phyloP scores from a whole-genome alignment of 805 yeast species.

The Candida germanica region DNA sequence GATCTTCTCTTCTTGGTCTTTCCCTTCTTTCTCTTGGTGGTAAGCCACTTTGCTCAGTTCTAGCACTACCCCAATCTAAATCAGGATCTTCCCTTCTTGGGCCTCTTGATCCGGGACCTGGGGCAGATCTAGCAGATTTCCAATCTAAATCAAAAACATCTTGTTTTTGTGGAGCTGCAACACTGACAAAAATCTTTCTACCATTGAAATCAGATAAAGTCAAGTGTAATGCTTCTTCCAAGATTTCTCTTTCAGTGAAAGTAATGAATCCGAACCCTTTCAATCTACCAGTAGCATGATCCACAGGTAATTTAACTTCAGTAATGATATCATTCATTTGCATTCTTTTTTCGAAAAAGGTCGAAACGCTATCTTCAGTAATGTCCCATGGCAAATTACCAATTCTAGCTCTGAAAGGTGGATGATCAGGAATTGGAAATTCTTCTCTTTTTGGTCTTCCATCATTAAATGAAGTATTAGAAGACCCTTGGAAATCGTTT shows the following conservation, averaged over 20 bases:
- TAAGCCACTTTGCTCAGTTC: slow-evolving; percentile 24
- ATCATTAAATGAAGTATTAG: slow-evolving; percentile 16
- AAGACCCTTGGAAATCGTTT: slow-evolving; percentile 16
- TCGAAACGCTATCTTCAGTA: slow-evolving; percentile 58
- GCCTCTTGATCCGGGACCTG: slow-evolving; percentile 22
- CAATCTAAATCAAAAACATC: slow-evolving; percentile 47
- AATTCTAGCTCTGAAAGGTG: slow-evolving; percentile 91
- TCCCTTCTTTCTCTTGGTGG: slow-evolving; percentile 26
- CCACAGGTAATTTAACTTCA: slow-evolving; percentile 72
- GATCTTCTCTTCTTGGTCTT: slow-evolving; percentile 46
- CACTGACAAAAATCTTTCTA: slow-evolving; percentile 51
- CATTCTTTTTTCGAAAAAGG: slow-evolving; percentile 59
- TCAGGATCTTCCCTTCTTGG: slow-evolving; percentile 51
- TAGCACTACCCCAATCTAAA: slow-evolving; percentile 56
- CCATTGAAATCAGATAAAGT: slow-evolving; percentile 45
- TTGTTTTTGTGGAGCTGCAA: slow-evolving; percentile 55
- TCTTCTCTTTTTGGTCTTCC: slow-evolving; percentile 55
- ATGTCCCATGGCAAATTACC: slow-evolving; percentile 83
- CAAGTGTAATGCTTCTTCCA: slow-evolving; percentile 51
- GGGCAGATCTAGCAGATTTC: slow-evolving; percentile 32
- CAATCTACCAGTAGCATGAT: slow-evolving; percentile 58
- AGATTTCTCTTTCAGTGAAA: slow-evolving; percentile 41
- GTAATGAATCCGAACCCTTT: slow-evolving; percentile 57
- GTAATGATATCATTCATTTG: slow-evolving; percentile 51
- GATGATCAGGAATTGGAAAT: slow-evolving; percentile 82